phyloP scores from a whole-genome alignment of 306 rosid genomes.

The Glycine soja region DNA sequence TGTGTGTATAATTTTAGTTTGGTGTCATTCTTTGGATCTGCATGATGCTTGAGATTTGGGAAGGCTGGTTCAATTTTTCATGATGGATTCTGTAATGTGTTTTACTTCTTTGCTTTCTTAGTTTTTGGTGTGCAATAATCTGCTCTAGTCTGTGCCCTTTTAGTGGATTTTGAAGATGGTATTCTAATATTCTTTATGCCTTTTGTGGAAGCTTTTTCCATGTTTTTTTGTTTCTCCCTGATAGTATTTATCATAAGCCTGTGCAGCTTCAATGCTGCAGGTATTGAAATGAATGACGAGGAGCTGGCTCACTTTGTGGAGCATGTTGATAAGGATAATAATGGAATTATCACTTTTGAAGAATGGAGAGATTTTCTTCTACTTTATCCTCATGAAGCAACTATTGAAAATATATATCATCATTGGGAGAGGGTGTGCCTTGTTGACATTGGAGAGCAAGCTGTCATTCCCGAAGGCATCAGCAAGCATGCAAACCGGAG shows the following conservation, averaged over 20 bases:
- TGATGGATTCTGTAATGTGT: slow-evolving; percentile 20
- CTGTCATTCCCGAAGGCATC: slow-evolving; percentile 66
- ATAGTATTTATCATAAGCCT: slow-evolving; percentile 53
- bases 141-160: slow-evolving; percentile 7
- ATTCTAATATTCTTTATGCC: slow-evolving; percentile 5
- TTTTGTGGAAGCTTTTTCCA: not conserved
- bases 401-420: slow-evolving; percentile 64
- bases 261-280: slow-evolving; percentile 56
- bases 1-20: not conserved
- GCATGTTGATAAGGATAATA: slow-evolving; percentile 66
- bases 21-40: slow-evolving; percentile 7
- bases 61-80: slow-evolving; percentile 6
- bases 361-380: slow-evolving; percentile 72
- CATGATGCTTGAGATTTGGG: slow-evolving; percentile 20
- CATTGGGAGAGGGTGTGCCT: slow-evolving; percentile 62
- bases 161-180: slow-evolving; percentile 10
- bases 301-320: slow-evolving; percentile 63
- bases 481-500: slow-evolving; percentile 52
- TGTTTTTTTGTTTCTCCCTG: slow-evolving; percentile 7
- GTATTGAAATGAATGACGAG: slow-evolving; percentile 60
- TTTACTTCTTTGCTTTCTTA: slow-evolving; percentile 26
- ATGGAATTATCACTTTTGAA: slow-evolving; percentile 63
- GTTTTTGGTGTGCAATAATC: slow-evolving; percentile 33
- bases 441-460: slow-evolving; percentile 66
- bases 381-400: slow-evolving; percentile 65